phyloP scores from a whole-genome alignment of 306 rosid species.

The Rosa persica region DNA sequence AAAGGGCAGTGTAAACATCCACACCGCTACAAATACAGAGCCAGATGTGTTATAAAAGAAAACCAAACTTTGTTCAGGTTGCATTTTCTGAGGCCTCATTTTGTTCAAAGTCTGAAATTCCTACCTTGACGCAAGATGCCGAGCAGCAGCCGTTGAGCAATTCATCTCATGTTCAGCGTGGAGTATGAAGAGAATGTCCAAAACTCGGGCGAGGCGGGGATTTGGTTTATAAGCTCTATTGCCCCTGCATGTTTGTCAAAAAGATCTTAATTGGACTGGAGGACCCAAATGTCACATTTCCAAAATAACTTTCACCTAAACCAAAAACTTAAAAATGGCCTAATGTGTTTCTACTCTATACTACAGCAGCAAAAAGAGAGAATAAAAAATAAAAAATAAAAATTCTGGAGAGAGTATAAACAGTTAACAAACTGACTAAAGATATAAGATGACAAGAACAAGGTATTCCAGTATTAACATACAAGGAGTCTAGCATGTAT shows the following conservation, averaged over 20 bases:
- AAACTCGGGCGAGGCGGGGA: constrained; percentile 73
- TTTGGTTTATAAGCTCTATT: constrained; percentile 78
- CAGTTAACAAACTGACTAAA: neutral
- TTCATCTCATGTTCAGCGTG: constrained; percentile 98
- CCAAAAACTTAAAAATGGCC: neutral
- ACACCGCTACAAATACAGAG: constrained; percentile 60
- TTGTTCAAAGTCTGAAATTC: constrained; percentile 16
- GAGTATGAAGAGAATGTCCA: constrained; percentile 79
- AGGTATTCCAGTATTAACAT: constrained; percentile 27
- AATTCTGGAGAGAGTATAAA: neutral
- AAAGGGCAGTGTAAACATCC: constrained; percentile 85
- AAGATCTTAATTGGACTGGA: neutral
- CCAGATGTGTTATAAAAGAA: constrained; percentile 14
- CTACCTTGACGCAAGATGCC: constrained; percentile 90
- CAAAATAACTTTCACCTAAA: neutral
- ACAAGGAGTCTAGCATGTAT: constrained; percentile 94
- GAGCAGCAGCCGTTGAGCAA: constrained; percentile 85
- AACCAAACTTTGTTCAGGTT: neutral
- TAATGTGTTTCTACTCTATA: neutral
- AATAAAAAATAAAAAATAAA: too few relatives aligned
- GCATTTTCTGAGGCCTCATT: constrained; percentile 2
- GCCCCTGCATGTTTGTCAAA: constrained; percentile 53
- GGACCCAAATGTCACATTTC: neutral
- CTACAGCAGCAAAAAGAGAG: neutral
- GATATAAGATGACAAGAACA: neutral